A percentile compares a stretch with the other conserved stretches of the same genome.
phyloP scores from a whole-genome alignment of 208 protist genomes.

The Wallacemonas sp. region DNA sequence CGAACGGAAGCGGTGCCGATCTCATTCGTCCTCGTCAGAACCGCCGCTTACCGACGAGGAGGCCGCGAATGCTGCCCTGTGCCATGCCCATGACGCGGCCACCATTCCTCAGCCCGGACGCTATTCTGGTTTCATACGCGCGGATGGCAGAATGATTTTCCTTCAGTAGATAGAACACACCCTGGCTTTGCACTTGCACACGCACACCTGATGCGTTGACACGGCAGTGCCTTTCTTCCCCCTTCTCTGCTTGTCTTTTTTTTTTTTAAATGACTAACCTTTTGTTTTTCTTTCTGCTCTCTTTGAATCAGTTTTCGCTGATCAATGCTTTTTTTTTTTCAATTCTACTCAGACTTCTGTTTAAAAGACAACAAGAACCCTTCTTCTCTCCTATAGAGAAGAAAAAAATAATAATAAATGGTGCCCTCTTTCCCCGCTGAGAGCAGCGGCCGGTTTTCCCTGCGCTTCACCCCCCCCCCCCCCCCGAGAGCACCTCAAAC shows the following conservation, averaged over 20 bases:
- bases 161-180: not conserved
- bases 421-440: no score
- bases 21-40: no score
- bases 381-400: no score
- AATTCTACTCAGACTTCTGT: not conserved
- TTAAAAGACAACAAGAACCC: not conserved
- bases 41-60: no score
- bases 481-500: no score
- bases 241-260: constrained; percentile 1
- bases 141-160: constrained; percentile 6
- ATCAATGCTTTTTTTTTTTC: constrained; percentile 1
- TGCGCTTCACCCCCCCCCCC: no score
- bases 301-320: not conserved
- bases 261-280: no score
- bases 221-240: not conserved
- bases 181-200: no score
- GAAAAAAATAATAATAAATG: no score
- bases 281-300: constrained; percentile 1
- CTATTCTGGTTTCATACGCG: constrained; percentile 9
- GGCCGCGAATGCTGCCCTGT: no score
- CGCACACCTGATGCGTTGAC: not conserved
- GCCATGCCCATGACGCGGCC: not conserved
- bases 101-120: not conserved
- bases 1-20: no score
- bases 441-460: no score